Conservation (phyloP, 257 asterid species). For the Lithospermum erythrorhizon region DNA sequence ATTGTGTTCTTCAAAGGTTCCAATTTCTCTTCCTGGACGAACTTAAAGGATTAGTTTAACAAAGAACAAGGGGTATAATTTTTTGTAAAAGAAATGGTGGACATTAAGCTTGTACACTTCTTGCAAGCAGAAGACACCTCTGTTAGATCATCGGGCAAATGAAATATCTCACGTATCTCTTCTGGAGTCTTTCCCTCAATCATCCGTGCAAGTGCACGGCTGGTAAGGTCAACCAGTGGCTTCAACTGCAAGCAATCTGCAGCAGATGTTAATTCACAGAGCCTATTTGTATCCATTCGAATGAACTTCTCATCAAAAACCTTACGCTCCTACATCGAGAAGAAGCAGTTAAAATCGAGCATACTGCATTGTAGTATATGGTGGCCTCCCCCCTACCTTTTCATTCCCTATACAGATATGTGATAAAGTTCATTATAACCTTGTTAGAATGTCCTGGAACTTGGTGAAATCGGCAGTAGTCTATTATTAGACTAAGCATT, state of each 20-base stretch:
- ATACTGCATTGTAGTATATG: conserved; percentile 3
- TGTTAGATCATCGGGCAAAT: conserved; percentile 94
- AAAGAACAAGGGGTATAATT: conserved; percentile 4
- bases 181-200: conserved; percentile 90
- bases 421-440: conserved; percentile 30
- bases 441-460: conserved; percentile 86
- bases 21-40: conserved; percentile 83
- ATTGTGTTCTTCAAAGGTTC: conserved; percentile 86
- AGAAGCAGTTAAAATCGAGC: conserved; percentile 8
- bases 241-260: conserved; percentile 88
- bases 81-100: conserved; percentile 13
- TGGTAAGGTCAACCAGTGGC: conserved; percentile 92
- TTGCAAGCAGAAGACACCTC: conserved; percentile 78
- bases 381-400: not conserved
- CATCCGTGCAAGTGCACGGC: conserved; percentile 92
- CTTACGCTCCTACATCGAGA: conserved; percentile 67
- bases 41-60: conserved; percentile 16
- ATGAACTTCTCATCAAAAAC: conserved; percentile 87
- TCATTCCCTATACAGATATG: not conserved
- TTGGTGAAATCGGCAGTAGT: conserved; percentile 89
- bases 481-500: conserved; percentile 77
- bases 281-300: conserved; percentile 80
- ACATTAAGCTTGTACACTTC: conserved; percentile 46
- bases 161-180: conserved; percentile 86
- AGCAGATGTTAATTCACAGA: conserved; percentile 95